A percentile compares a stretch with the other conserved stretches of the same genome.
These are phyloP conservation scores for Chytriomyces confervae DNA, from an alignment of 192 early-diverging fungal genomes.

Conservation along the genomic window DNA sequence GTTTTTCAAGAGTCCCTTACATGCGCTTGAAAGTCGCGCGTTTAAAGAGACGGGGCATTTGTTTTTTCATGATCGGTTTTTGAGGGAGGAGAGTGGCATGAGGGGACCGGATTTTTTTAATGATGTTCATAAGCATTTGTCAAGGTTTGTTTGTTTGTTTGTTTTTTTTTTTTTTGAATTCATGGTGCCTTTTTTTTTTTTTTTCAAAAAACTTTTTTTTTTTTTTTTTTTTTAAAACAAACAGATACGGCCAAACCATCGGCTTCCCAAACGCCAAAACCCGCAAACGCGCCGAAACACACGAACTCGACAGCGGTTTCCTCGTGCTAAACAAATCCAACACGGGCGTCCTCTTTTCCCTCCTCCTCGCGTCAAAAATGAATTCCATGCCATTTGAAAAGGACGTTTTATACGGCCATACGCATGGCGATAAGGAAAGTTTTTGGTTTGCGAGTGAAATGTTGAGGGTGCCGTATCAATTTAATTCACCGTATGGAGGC, in stretches of 20 bases:
- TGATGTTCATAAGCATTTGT: too few relatives aligned
- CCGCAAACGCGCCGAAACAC: neutral
- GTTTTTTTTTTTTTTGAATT: too few relatives aligned
- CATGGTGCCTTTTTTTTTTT: too few relatives aligned
- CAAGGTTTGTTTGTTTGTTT: too few relatives aligned
- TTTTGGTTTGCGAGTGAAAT: slow-evolving; percentile 28
- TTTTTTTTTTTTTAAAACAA: neutral
- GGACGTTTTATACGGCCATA: neutral
- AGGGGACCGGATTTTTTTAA: too few relatives aligned
- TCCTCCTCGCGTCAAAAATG: neutral
- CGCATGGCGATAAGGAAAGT: slow-evolving; percentile 13
- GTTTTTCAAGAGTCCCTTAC: neutral
- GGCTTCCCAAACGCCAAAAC: neutral
- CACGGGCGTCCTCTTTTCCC: slow-evolving; percentile 2
- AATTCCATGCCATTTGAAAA: neutral
- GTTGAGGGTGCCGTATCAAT: slow-evolving; percentile 12
- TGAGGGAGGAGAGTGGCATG: neutral
- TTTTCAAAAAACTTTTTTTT: too few relatives aligned
- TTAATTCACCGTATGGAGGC: neutral
- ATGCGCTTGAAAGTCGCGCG: neutral
- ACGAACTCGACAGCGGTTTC: slow-evolving; percentile 14
- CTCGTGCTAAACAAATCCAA: slow-evolving; percentile 2
- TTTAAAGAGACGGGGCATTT: slow-evolving; percentile 25
- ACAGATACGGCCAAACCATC: neutral
- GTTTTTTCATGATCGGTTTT: slow-evolving; percentile 1